A percentile compares a stretch with the other conserved stretches of the same genome.
These are phyloP conservation scores for Kodamaea hsintzibuensis DNA, from an alignment of 805 yeast genomes.

Conservation along the genomic window DNA sequence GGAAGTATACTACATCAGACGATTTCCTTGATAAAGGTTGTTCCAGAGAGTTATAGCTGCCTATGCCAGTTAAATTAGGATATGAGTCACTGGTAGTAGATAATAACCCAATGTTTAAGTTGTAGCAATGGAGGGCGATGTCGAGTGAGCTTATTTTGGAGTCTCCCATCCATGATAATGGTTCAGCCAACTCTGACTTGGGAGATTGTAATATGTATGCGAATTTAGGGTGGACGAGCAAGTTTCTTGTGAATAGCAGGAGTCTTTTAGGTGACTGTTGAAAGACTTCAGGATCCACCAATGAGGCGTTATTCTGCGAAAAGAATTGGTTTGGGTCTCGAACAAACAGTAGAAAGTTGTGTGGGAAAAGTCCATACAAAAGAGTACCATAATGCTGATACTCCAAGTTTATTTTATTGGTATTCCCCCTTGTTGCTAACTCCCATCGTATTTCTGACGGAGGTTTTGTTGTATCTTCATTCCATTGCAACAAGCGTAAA, in stretches of 20 bases:
- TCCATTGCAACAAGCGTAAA: conserved; percentile 4
- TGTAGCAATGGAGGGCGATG: conserved; percentile 20
- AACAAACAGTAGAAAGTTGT: conserved; percentile 45
- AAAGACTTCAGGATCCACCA: conserved; percentile 1
- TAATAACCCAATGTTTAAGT: conserved; percentile 16
- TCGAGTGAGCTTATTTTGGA: conserved; percentile 12
- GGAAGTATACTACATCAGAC: background rate
- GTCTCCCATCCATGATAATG: conserved; percentile 22
- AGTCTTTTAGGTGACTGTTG: conserved; percentile 17
- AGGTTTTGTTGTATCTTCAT: background rate
- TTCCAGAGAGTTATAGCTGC: background rate
- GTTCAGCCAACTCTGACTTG: conserved; percentile 22
- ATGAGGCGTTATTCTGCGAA: conserved; percentile 3
- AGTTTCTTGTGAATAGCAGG: conserved; percentile 28
- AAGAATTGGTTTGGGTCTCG: conserved; percentile 39
- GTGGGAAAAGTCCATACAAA: conserved; percentile 60
- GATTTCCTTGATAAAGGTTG: background rate
- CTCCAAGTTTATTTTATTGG: background rate
- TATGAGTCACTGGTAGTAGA: background rate
- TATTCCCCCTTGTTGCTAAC: background rate
- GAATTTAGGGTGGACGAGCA: conserved; percentile 52
- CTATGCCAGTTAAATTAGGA: background rate
- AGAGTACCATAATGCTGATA: conserved; percentile 33
- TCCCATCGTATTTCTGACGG: background rate
- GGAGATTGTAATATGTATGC: conserved; percentile 25